phyloP scores from a whole-genome alignment of 805 yeast genomes.

The Kazachstania bromeliacearum region DNA sequence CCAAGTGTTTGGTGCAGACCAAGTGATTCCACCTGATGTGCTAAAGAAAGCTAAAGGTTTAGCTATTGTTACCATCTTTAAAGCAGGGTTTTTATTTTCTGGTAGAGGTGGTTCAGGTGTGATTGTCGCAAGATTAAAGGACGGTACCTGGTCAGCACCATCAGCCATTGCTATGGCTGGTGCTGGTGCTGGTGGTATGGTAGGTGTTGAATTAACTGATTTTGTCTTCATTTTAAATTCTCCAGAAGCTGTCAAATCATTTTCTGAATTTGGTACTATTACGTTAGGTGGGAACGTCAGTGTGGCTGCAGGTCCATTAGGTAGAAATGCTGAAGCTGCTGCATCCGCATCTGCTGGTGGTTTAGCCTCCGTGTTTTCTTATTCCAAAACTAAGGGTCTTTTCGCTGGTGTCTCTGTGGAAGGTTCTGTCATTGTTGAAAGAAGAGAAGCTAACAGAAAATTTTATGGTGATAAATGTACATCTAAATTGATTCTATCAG shows the following conservation, averaged over 20 bases:
- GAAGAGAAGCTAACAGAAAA: conserved; percentile 94
- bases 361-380: conserved; percentile 85
- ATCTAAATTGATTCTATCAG: conserved; percentile 75
- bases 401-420: conserved; percentile 96
- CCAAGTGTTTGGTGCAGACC: conserved; percentile 81
- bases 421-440: conserved; percentile 92
- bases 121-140: conserved; percentile 85
- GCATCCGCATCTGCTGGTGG: conserved; percentile 83
- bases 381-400: conserved; percentile 91
- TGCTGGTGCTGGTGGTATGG: conserved; percentile 97
- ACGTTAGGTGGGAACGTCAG: conserved; percentile 93
- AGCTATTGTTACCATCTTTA: conserved; percentile 85
- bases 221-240: conserved; percentile 88
- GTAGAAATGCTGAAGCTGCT: conserved; percentile 95
- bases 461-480: conserved; percentile 85
- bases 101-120: conserved; percentile 98
- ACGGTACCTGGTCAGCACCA: conserved; percentile 97
- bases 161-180: conserved; percentile 94
- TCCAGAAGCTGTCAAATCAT: conserved; percentile 81
- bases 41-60: conserved; percentile 86
- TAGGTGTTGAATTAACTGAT: conserved; percentile 94
- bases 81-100: conserved; percentile 92
- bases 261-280: conserved; percentile 88
- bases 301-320: conserved; percentile 95
- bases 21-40: conserved; percentile 82